Conservation (phyloP, 1,139 yeast species). For the Blastobotrys capitulatus region DNA sequence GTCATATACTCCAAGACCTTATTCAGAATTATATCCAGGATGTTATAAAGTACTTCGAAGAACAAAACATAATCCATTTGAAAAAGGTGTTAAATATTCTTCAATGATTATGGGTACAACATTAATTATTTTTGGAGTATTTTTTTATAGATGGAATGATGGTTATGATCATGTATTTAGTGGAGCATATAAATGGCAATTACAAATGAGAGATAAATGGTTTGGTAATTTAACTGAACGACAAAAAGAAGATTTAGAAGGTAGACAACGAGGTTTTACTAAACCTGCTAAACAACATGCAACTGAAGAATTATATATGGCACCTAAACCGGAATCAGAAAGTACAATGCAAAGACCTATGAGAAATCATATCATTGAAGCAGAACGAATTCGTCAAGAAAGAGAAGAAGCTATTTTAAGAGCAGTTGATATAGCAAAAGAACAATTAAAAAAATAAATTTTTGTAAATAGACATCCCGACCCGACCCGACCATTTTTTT, state of each 20-base stretch:
- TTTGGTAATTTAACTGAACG: constrained; percentile 49
- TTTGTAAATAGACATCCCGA: not conserved
- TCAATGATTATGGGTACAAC: constrained; percentile 23
- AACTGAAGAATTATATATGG: constrained; percentile 13
- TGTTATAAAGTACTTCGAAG: constrained; percentile 67
- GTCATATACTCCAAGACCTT: constrained; percentile 76
- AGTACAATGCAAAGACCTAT: constrained; percentile 61
- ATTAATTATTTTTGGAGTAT: constrained; percentile 42
- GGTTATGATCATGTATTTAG: constrained; percentile 73
- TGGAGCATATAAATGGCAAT: constrained; percentile 57
- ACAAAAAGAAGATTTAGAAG: constrained; percentile 58
- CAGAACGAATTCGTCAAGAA: constrained; percentile 63
- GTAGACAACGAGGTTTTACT: constrained; percentile 34
- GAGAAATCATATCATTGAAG: constrained; percentile 67
- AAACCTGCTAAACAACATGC: constrained; percentile 15
- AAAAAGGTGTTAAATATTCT: constrained; percentile 37
- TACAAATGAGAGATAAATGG: constrained; percentile 48
- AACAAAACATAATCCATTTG: constrained; percentile 50
- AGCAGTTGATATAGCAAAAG: constrained; percentile 47
- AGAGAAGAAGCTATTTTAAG: constrained; percentile 60
- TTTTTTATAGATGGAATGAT: constrained; percentile 80
- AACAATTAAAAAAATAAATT: not conserved
- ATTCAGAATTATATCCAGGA: constrained; percentile 69
- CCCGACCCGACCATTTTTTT: not conserved
- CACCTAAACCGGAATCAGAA: constrained; percentile 14